Evolutionary conservation across 176 grass and related monocot genomes (phyloP).

Genomic region (Triticum timopheevii): DNA sequence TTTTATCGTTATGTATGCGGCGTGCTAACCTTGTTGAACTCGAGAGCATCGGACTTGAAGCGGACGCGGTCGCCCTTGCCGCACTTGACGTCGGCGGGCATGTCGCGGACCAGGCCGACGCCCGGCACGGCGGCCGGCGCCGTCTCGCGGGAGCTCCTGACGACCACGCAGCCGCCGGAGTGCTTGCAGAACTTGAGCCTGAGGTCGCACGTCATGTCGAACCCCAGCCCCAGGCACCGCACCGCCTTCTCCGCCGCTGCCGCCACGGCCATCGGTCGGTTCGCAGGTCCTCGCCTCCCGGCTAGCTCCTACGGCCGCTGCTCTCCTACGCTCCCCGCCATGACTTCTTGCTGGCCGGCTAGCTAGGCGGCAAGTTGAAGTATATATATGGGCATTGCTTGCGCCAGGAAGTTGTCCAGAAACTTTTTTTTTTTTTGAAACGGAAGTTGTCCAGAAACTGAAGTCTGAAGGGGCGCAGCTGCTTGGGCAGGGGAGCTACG

Average conservation of each 20-base stretch:
- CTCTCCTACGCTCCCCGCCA: constrained; percentile 17
- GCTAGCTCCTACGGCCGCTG: neutral
- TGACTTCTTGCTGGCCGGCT: constrained; percentile 7
- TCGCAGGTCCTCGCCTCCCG: neutral
- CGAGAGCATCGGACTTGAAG: constrained; percentile 70
- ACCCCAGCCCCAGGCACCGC: constrained; percentile 70
- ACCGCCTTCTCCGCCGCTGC: constrained; percentile 68
- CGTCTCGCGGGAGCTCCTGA: constrained; percentile 45
- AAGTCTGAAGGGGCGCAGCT: neutral
- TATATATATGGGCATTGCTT: constrained; percentile 15
- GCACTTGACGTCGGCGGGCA: constrained; percentile 73
- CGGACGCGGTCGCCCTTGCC: constrained; percentile 90
- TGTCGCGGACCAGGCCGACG: constrained; percentile 48
- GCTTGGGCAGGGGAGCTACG: neutral
- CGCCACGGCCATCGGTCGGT: constrained; percentile 21
- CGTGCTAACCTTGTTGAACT: constrained; percentile 70
- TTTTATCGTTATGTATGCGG: too few species aligned
- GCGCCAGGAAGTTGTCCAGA: constrained; percentile 22
- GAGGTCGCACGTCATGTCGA: constrained; percentile 84
- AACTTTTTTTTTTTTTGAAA: too few species aligned
- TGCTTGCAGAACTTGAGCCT: constrained; percentile 77
- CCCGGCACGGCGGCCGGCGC: constrained; percentile 63
- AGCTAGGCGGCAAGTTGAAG: constrained; percentile 11
- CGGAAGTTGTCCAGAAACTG: constrained; percentile 16
- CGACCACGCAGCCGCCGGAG: constrained; percentile 49